Base-by-base conservation (phyloP, 805 yeast species). In the Ogataea allantospora region DNA sequence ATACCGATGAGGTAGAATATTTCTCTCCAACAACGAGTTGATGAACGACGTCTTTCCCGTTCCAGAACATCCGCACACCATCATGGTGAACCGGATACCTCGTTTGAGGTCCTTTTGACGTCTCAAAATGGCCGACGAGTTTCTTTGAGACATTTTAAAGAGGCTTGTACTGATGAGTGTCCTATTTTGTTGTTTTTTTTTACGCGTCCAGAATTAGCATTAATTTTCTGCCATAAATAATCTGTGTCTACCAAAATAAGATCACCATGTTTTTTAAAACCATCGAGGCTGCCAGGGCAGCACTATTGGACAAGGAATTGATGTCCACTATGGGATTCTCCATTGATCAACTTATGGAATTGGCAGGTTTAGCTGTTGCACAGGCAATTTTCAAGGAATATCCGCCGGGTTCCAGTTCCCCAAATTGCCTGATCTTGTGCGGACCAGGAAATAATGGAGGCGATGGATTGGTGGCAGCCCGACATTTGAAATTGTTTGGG, bases 381-480 rank as follows among this genome's bases (percentile, higher is more conserved):
- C 86, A 88, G 53, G 86, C 95, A 1, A 73, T 89, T 3, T 78
- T 76, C 54, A 73, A 70, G 33, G 70, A 79, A 23, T 86, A 74
- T 48, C 95, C 95, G 2, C 79, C 79, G 1, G 16, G 38, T 3
- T 39, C 57, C 9, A 29, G 54, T 17, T n/a, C n/a, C n/a, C 60
- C 66, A 25, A 65, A 60, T 8, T 80, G 88, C 1, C 64, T 89
- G 27, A 73, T 93, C 1, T 67, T 93, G 5, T 88, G 82, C 8
- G 99, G 99, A 0, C 98, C 98, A 0, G 99, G 99, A 1, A 93
- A 93, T 55, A 93, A 93, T 55, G 91, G 96, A 2, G 99, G 98
- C 2, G 99, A 93, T 63, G 99, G 98, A 0, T 66, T 93, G 10
- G 99, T 93, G 2, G 95, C 96, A 19, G 95, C 97, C 1, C 71